phyloP scores from a whole-genome alignment of 169 alveolate genomes.

The Amoebophrya sp. region DNA sequence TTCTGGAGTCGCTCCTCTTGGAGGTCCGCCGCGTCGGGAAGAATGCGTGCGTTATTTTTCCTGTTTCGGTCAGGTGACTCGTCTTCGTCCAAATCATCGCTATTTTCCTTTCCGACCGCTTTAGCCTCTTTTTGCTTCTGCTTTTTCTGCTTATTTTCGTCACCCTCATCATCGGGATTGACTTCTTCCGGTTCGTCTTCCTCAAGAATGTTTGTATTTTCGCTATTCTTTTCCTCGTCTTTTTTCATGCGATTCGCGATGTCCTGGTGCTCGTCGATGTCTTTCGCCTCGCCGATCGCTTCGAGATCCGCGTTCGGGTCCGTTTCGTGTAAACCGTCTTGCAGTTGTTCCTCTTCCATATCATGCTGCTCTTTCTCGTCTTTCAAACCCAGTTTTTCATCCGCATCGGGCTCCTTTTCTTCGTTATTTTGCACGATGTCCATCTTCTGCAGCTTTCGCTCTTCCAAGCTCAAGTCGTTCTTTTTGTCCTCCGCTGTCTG shows the following conservation, averaged over 20 bases:
- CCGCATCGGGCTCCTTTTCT: not conserved
- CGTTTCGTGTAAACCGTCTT: not conserved
- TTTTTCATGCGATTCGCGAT: not conserved
- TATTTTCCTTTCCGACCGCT: not conserved
- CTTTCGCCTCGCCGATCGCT: not conserved
- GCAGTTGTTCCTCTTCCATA: not conserved
- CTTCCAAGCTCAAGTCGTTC: too few species aligned
- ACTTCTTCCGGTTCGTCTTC: not conserved
- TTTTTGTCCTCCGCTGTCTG: not conserved
- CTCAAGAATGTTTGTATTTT: not conserved
- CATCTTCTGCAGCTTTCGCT: not conserved
- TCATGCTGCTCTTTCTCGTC: not conserved
- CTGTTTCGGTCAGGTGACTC: not conserved
- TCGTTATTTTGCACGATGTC: not conserved
- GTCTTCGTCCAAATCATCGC: not conserved
- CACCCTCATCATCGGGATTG: not conserved
- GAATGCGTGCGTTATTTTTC: not conserved
- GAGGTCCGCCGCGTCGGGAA: not conserved
- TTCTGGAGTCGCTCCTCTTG: not conserved
- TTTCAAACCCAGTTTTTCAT: not conserved
- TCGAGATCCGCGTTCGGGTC: not conserved
- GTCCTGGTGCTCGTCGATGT: not conserved
- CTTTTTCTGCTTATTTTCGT: not conserved
- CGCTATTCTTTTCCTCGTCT: not conserved
- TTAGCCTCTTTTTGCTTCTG: not conserved